Base-by-base conservation (phyloP, 164 flowering plant species). In the Tinospora cordifolia region DNA sequence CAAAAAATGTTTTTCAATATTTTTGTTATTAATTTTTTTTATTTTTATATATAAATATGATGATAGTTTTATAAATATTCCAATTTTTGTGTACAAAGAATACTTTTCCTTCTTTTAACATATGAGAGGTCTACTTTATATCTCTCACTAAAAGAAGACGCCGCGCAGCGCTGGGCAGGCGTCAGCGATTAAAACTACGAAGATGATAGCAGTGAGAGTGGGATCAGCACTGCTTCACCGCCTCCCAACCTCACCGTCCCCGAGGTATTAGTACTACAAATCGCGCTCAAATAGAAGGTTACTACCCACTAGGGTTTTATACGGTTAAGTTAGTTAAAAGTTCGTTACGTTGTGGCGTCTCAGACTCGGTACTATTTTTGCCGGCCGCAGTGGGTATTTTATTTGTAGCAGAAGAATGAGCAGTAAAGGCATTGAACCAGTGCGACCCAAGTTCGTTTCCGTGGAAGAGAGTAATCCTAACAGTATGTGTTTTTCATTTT, bases 391-490 rank as follows among this genome's bases (percentile, higher is more conserved):
- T 2, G 14, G 57, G 39, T 69, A 22, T 25, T n/a, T n/a, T n/a
- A n/a, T n/a, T n/a, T 22, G 65, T 71, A 40, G 65, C 36, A 64
- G 75, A n/a, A 79, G 70, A 60, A 83, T 81, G 86, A 80, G 79
- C 71, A 80, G 79, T 70, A 30, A 78, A 25, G 38, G 36, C 7
- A 70, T 66, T 0, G 26, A 70, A 30, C 81, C 83, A 24, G 6
- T 54, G 3, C 54, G 59, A 58, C 84, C 80, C 0, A 82, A 69
- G n/a, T 85, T 87, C 71, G 36, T 81, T n/a, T 70, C 83, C 27
- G 77, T 85, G 49, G 84, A 81, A 67, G 75, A 80, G 0, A 58
- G 66, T 41, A 66, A 76, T 57, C 64, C 73, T 60, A 72, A 78
- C 69, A 76, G 79, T 76, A 84, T 83, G 79, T 62, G 36, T 1